Evolutionary conservation across 768 basidiomycete species (phyloP), one percentile per base, ranked within the genome.

Genomic region (Serendipita vermifera): DNA sequence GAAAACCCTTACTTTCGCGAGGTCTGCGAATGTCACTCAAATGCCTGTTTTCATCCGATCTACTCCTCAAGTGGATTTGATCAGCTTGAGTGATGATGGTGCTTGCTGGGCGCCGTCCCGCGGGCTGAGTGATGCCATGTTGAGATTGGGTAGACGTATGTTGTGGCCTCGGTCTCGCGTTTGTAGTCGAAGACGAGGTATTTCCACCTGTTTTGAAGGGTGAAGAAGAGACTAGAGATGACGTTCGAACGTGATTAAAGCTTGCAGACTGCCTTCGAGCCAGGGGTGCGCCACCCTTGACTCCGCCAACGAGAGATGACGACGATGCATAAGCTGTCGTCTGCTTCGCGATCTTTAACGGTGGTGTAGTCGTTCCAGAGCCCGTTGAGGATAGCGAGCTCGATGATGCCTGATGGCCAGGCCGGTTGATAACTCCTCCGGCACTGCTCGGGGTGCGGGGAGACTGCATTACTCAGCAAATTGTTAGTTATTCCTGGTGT

Each of bases 181-280:
- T 33, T 38, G 43, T 24, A 15, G 27, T 29, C 29, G 11, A 26
- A 26, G 56, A 26, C 17, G 41, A 33, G 22, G 43, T 32, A 32
- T 20, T 57, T 53, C 29, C 26, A 32, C 38, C 39, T 6, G 24
- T 40, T 63, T 84, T 85, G 72, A 91, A 91, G 7, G 87, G 87
- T 9, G 88, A 91, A 62, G 88, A 88, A 27, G 83, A 81, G 15
- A 91, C 88, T 56, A 89, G 81, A 64, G 83, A 81, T 66, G 81
- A 86, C 62, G 72, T 82, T 63, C 76, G 77, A 60, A 89, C 76
- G 67, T 87, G 87, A 61, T 78, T 82, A 70, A 83, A 90, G 67
- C 85, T 87, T 38, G 80, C 82, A 5, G 85, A 87, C 14, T 79
- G 75, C 38, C 87, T 77, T 31, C 87, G 79, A 46, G 81, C 80